These are phyloP conservation scores for Xylaria flabelliformis DNA, from an alignment of 495 filamentous ascomycete species.

Conservation along the genomic window DNA sequence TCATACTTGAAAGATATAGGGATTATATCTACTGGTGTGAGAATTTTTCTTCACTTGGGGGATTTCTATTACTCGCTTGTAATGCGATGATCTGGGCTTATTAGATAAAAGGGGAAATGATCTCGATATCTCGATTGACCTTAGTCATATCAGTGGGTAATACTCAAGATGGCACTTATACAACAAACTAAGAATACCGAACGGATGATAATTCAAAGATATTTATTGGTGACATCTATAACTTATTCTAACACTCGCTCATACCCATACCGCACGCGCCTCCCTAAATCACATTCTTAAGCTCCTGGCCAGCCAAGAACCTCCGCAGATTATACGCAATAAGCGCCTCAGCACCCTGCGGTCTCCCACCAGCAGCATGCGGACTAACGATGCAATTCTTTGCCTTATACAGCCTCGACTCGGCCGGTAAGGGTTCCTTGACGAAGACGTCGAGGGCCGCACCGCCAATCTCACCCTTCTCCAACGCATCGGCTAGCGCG, in stretches of 20 bases:
- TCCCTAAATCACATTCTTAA: slow-evolving; percentile 57
- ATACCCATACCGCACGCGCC: neutral
- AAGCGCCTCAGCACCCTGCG: slow-evolving; percentile 58
- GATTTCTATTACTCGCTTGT: neutral
- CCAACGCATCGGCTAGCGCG: slow-evolving; percentile 74
- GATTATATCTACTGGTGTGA: neutral
- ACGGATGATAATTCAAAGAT: neutral
- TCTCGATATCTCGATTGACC: neutral
- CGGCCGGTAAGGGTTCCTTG: slow-evolving; percentile 65
- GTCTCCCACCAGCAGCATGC: slow-evolving; percentile 58
- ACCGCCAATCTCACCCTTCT: slow-evolving; percentile 69
- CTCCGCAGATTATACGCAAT: slow-evolving; percentile 60
- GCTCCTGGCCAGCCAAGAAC: slow-evolving; percentile 58
- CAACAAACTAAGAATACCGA: too few species aligned
- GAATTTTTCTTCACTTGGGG: neutral
- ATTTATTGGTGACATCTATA: neutral
- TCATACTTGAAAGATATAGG: too few species aligned
- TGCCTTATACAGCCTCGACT: slow-evolving; percentile 46
- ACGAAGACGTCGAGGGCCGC: slow-evolving; percentile 83
- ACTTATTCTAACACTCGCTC: neutral
- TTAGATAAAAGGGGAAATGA: neutral
- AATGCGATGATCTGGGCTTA: neutral
- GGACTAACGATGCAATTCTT: slow-evolving; percentile 51
- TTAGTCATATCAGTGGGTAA: neutral
- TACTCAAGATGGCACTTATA: neutral